Conservation (phyloP, 495 filamentous ascomycete species). For the Aspergillus conjunctus region DNA sequence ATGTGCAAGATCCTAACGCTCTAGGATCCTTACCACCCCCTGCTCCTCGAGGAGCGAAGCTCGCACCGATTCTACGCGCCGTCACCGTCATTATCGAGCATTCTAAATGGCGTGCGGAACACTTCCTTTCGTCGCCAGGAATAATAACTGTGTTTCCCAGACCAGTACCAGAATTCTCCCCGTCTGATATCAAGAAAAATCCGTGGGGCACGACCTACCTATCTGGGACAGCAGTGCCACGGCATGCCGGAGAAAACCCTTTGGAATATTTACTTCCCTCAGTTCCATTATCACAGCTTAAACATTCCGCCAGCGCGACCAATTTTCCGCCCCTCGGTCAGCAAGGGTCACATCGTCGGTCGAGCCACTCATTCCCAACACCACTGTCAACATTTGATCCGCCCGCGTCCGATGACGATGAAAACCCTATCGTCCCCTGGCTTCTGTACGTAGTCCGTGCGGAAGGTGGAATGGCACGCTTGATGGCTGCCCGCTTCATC, state of each 20-base stretch:
- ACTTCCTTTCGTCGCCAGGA: conserved; percentile 75
- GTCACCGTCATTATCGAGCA: conserved; percentile 76
- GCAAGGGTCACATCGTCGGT: conserved; percentile 44
- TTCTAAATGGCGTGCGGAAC: conserved; percentile 74
- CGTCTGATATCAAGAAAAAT: conserved; percentile 48
- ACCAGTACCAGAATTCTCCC: conserved; percentile 44
- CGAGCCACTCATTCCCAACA: conserved; percentile 44
- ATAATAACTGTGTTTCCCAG: conserved; percentile 72
- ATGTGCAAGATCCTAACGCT: conserved; percentile 37
- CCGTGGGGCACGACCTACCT: conserved; percentile 51
- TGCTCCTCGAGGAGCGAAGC: conserved; percentile 58
- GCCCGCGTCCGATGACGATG: conserved; percentile 60
- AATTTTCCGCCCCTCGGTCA: conserved; percentile 63
- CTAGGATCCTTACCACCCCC: conserved; percentile 47
- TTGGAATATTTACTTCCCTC: conserved; percentile 64
- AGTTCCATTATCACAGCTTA: conserved; percentile 39
- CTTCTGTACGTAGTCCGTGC: conserved; percentile 71
- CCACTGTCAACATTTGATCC: conserved; percentile 40
- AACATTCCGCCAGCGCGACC: conserved; percentile 34
- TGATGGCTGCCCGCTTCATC: conserved; percentile 80
- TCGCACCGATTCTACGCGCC: conserved; percentile 77
- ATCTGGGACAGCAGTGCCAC: conserved; percentile 48
- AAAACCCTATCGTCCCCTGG: conserved; percentile 82
- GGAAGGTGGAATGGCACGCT: conserved; percentile 61
- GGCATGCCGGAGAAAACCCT: conserved; percentile 47